These are phyloP conservation scores for Gossypium stocksii DNA, from an alignment of 345 rosid species.

Conservation along the genomic window DNA sequence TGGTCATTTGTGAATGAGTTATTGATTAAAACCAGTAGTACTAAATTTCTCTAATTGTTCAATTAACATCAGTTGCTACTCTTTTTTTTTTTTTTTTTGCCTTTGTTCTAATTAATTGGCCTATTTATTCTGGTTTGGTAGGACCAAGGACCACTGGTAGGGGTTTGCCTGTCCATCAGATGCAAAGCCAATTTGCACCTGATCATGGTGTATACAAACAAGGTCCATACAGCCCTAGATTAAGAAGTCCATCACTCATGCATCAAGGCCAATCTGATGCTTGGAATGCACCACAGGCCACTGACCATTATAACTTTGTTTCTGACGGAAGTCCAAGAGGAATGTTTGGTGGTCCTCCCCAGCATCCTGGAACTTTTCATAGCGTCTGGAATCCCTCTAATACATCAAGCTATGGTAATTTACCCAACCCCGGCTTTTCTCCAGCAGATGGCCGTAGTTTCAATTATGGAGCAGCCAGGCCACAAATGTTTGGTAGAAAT, in stretches of 20 bases:
- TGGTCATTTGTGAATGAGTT: neutral
- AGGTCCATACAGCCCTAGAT: conserved; percentile 41
- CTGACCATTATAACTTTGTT: conserved; percentile 26
- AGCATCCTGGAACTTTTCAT: conserved; percentile 37
- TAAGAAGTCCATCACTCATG: conserved; percentile 34
- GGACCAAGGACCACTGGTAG: conserved; percentile 35
- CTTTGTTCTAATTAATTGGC: neutral
- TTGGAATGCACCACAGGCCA: conserved; percentile 36
- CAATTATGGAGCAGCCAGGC: conserved; percentile 30
- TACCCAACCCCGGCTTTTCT: conserved; percentile 22
- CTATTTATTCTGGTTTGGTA: conserved; percentile 27
- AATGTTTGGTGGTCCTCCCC: conserved; percentile 33
- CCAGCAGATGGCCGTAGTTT: conserved; percentile 26
- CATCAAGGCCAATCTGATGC: conserved; percentile 38
- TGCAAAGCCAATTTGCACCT: conserved; percentile 31
- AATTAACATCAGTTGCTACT: neutral
- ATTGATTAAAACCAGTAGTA: neutral
- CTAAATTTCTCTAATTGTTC: neutral
- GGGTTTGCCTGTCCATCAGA: conserved; percentile 36
- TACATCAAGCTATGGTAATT: conserved; percentile 18
- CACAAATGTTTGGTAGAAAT: conserved; percentile 35
- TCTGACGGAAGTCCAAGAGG: conserved; percentile 32
- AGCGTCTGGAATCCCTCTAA: conserved; percentile 33
- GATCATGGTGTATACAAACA: conserved; percentile 36
- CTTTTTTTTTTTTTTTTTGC: neutral